Base-by-base conservation (phyloP, 257 asterid species). In the Nicotiana obtusifolia region DNA sequence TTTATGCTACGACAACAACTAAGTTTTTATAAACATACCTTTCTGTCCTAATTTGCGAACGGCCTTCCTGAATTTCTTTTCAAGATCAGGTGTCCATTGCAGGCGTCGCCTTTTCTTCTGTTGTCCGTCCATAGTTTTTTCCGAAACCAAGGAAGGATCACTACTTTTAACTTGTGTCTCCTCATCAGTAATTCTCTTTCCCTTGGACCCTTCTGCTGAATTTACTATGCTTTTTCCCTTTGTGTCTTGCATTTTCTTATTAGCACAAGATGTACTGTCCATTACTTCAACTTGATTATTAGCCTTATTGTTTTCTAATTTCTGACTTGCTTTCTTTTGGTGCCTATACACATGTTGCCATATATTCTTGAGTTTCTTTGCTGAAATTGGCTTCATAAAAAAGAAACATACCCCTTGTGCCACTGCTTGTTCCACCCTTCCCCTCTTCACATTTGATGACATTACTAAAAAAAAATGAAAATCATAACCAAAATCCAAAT, bases 391-490 rank as follows among this genome's bases (percentile, higher is more conserved):
- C 56, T 86, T 89, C 77, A 78, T 52, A 75, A 86, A 69, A 77
- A 82, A 83, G 88, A 86, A 86, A 81, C 87, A 87, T 31, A 82
- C 89, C 33, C 91, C 92, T 71, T 86, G 85, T 28, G 14, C 20
- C 4, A 78, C 62, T 85, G 91, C 90, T 65, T 88, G 82, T 85
- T 82, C 60, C 52, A 86, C 64, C 76, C 81, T 56, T 44, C 64
- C 85, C 87, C 81, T 86, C 47, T 78, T 73, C 7, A 80, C 4
- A 26, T 81, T 82, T 3, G 86, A 73, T 10, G 85, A 85, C 83
- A 82, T 85, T 82, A 88, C 92, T 89, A 84, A 24, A 82, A 15
- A 56, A 33, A 17, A 82, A 65, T 19, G 20, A 47, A 41, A 76
- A 28, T 61, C 19, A 59, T 33, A 68, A 37, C 15, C 57, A 68